Percentiles rank a stretch among this genome's conserved stretches.
Conservation (phyloP, 2,329 filamentous ascomycete genomes). For the Colletotrichum zoysiae region DNA sequence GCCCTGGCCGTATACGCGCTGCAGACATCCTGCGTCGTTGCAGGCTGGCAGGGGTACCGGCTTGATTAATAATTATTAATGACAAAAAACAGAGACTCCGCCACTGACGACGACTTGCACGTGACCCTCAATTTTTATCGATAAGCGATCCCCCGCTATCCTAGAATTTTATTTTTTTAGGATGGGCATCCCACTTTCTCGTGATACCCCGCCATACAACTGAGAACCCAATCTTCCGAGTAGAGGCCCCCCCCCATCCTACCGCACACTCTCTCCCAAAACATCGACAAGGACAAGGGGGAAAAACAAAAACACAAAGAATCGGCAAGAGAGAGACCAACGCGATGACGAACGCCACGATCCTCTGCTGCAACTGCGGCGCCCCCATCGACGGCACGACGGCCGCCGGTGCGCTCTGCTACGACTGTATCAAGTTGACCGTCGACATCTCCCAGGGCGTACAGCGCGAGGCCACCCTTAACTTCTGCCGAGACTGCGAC, state of each 20-base stretch:
- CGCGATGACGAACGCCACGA: constrained; percentile 53
- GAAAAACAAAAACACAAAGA: not conserved
- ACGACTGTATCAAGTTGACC: constrained; percentile 94
- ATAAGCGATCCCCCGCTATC: constrained; percentile 33
- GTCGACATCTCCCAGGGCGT: constrained; percentile 94
- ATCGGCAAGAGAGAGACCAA: not conserved
- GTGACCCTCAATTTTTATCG: not conserved
- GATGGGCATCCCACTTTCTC: constrained; percentile 23
- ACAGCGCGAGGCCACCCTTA: constrained; percentile 88
- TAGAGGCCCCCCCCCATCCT: constrained; percentile 16
- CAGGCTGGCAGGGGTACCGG: not conserved
- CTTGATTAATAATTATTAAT: constrained; percentile 18
- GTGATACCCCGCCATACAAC: constrained; percentile 37
- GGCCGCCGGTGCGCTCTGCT: constrained; percentile 88
- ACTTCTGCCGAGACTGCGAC: constrained; percentile 95
- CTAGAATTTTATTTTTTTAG: constrained; percentile 38
- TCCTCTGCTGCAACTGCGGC: constrained; percentile 98
- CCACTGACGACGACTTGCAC: constrained; percentile 8
- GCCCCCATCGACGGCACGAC: constrained; percentile 94
- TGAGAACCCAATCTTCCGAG: constrained; percentile 18
- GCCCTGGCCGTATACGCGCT: too few species aligned
- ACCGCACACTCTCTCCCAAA: not conserved
- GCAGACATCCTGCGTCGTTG: too few species aligned
- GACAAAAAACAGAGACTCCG: not conserved
- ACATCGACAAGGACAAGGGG: constrained; percentile 12